Evolutionary conservation across 2,329 filamentous ascomycete genomes (phyloP), one percentile per base, ranked within the genome.

Genomic region (Ophiostoma piceae): DNA sequence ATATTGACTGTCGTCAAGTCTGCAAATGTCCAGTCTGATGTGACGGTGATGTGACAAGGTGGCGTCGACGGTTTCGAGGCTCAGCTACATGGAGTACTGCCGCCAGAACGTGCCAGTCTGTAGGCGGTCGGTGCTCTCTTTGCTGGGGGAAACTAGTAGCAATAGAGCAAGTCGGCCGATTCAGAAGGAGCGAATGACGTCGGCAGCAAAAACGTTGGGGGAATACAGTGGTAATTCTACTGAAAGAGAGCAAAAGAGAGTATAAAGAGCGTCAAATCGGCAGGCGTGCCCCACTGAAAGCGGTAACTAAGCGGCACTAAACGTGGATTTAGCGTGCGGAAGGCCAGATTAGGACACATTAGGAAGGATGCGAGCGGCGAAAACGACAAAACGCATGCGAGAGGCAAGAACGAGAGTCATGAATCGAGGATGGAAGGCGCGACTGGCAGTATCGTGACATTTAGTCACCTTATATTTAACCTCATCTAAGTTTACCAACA

Each of bases 171-270:
- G 51, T 57, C n/a, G 51, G 51, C 51, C 51, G 51, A 35, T 35
- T n/a, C 14, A 64, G 60, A 37, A 64, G 60, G 60, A 64, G 60
- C 60, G 9, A 1, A 64, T 70, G 69, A 70, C 69, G 69, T 70
- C 69, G 66, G 60, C 62, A 60, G 69, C 37, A 41, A 32, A 57
- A 57, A 26, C 51, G 51, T 57, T 57, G 51, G 51, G 51, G 51
- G 26, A 57, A 29, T 57, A 57, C 51, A 57, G 51, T 57, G 22
- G 51, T 57, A 57, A 57, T 57, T 29, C 51, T 8, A 57, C n/a
- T 41, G 64, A 14, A 41, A 43, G 8, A 43, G 12, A 35, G 35
- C 35, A 35, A 35, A 35, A 35, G 35, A 35, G 35, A 35, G 35
- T 3, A 35, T 35, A 29, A 41, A 43, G 8, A 29, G 22, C 14